These are phyloP conservation scores for Termitomyces sp. DNA, from an alignment of 768 basidiomycete species.

Conservation along the genomic window DNA sequence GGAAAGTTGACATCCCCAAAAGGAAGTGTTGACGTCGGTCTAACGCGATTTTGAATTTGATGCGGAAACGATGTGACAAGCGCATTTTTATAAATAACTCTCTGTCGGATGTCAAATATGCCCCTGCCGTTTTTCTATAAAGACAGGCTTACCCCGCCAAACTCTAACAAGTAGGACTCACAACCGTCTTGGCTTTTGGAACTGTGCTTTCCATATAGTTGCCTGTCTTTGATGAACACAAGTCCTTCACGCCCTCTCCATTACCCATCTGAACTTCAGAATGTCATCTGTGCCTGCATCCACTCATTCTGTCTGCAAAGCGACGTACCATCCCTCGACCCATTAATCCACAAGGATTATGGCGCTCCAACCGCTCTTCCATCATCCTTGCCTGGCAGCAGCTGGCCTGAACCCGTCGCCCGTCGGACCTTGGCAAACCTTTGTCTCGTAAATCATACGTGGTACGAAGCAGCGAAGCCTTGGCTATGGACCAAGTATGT, in stretches of 20 bases:
- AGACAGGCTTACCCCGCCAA: neutral
- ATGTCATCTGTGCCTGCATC: conserved; percentile 68
- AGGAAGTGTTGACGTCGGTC: conserved; percentile 10
- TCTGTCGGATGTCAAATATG: conserved; percentile 1
- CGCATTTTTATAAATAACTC: conserved; percentile 7
- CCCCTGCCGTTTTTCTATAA: conserved; percentile 2
- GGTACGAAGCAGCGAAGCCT: conserved; percentile 81
- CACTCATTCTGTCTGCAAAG: conserved; percentile 62
- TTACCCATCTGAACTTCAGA: conserved; percentile 72
- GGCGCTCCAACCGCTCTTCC: conserved; percentile 61
- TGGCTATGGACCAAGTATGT: conserved; percentile 77
- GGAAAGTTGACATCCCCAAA: conserved; percentile 2
- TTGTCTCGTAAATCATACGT: conserved; percentile 73
- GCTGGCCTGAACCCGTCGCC: conserved; percentile 65
- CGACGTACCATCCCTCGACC: conserved; percentile 61
- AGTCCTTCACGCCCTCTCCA: conserved; percentile 28
- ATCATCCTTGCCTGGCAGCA: conserved; percentile 66
- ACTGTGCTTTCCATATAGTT: neutral
- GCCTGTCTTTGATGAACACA: conserved; percentile 20
- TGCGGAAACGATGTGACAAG: conserved; percentile 3
- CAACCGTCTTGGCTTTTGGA: neutral
- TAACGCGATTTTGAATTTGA: conserved; percentile 3
- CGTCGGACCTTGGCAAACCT: conserved; percentile 66
- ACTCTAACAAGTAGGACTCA: neutral
- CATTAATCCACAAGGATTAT: conserved; percentile 47